phyloP scores from a whole-genome alignment of 352 stramenopile genomes.

The Aphanomyces invadans region DNA sequence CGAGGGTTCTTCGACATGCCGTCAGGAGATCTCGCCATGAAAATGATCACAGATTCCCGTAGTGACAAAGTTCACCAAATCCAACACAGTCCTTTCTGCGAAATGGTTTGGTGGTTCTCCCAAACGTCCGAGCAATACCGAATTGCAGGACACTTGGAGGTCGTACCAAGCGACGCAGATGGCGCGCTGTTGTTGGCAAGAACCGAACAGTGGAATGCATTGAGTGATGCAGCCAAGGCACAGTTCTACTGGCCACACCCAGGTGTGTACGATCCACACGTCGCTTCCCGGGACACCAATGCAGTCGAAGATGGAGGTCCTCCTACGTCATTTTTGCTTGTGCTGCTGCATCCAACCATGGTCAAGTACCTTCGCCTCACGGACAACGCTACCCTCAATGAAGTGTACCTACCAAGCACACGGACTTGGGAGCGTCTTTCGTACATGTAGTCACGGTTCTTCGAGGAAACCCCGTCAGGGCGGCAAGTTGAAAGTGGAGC shows the following conservation, averaged over 20 bases:
- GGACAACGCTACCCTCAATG: conserved; percentile 28
- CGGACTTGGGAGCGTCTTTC: not conserved
- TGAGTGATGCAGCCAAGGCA: conserved; percentile 26
- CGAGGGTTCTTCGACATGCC: conserved; percentile 37
- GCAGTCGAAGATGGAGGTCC: not conserved
- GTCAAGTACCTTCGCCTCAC: conserved; percentile 28
- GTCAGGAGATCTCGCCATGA: conserved; percentile 28
- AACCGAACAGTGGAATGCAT: conserved; percentile 24
- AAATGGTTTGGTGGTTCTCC: conserved; percentile 71
- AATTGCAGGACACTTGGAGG: conserved; percentile 39
- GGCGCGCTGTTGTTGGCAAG: conserved; percentile 1
- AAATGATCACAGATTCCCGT: conserved; percentile 59
- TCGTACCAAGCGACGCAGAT: conserved; percentile 29
- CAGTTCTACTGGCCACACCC: conserved; percentile 31
- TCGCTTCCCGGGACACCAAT: not conserved
- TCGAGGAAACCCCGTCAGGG: too few species aligned
- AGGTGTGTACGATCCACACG: conserved; percentile 8
- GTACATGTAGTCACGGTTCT: not conserved
- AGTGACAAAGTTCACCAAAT: conserved; percentile 53
- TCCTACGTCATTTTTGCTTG: conserved; percentile 27
- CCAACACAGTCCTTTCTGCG: conserved; percentile 29
- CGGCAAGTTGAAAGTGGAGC: too few species aligned
- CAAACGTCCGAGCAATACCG: conserved; percentile 64
- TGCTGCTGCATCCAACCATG: conserved; percentile 22
- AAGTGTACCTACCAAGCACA: not conserved